Conservation (phyloP, 1,284 basidiomycete genomes). For the Melampsora americana region DNA sequence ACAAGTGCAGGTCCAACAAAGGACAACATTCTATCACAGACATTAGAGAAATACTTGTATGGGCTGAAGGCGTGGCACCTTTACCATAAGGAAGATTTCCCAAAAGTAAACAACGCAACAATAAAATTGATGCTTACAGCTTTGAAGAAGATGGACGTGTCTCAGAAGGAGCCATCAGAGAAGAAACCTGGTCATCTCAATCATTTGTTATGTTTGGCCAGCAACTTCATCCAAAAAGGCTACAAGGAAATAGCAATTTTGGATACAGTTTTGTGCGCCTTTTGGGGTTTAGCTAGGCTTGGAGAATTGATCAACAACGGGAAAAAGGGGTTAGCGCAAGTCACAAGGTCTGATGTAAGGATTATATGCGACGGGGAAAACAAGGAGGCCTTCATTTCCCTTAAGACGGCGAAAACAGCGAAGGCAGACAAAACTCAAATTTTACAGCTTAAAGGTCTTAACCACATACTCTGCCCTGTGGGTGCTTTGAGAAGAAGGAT, state of each 20-base stretch:
- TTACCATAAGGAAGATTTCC: not conserved
- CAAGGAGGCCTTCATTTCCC: no score
- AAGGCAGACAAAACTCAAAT: no score
- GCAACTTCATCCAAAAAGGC: not conserved
- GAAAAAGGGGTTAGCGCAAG: no score
- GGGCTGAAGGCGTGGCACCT: not conserved
- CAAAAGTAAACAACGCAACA: not conserved
- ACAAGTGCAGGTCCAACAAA: no score
- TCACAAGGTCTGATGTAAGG: no score
- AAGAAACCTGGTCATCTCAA: not conserved
- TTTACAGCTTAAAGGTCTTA: no score
- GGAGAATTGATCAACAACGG: not conserved
- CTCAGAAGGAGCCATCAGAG: not conserved
- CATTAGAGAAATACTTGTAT: not conserved
- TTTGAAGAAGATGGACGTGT: not conserved
- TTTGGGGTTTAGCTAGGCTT: slow-evolving; percentile 10
- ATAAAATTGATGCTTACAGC: not conserved
- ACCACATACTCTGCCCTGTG: no score
- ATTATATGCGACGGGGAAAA: no score
- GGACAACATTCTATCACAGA: not conserved
- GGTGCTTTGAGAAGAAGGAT: no score
- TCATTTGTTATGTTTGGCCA: not conserved
- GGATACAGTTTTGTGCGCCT: not conserved
- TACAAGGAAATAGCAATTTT: not conserved
- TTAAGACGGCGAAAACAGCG: no score